Percentiles rank a stretch among this genome's conserved stretches.
phyloP scores from a whole-genome alignment of 2,329 filamentous ascomycete species.

The Pezicula radicicola region DNA sequence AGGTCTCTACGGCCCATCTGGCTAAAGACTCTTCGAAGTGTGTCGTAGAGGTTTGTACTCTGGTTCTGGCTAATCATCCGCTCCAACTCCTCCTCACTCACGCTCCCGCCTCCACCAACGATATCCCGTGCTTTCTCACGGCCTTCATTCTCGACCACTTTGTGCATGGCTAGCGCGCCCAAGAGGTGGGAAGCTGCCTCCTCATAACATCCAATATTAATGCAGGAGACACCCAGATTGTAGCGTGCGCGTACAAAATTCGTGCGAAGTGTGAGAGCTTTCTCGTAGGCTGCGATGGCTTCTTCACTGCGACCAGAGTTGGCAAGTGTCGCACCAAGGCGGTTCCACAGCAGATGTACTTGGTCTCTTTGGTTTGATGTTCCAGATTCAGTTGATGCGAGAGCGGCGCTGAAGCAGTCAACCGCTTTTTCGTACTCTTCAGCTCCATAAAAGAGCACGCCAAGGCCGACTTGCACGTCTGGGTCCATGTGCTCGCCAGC shows the following conservation, averaged over 20 bases:
- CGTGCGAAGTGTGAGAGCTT: conserved; percentile 82
- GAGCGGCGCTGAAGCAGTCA: conserved; percentile 92
- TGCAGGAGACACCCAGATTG: conserved; percentile 93
- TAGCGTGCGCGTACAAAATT: conserved; percentile 98
- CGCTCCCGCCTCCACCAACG: conserved; percentile 54
- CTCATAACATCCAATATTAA: conserved; percentile 93
- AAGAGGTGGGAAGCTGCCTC: conserved; percentile 92
- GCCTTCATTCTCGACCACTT: conserved; percentile 83
- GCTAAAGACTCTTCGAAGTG: conserved; percentile 87
- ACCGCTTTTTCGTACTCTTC: conserved; percentile 99
- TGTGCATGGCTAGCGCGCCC: conserved; percentile 92
- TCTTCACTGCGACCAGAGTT: conserved; percentile 93
- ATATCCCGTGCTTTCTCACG: conserved; percentile 82
- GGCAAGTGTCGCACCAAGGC: conserved; percentile 90
- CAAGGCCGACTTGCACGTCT: conserved; percentile 94
- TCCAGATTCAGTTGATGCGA: conserved; percentile 81
- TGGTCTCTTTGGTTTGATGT: conserved; percentile 81
- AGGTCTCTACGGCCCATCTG: conserved; percentile 91
- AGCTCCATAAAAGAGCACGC: conserved; percentile 94
- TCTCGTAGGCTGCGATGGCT: conserved; percentile 94
- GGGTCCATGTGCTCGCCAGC: conserved; percentile 96
- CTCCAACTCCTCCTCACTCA: conserved; percentile 73
- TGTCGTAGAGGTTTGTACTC: conserved; percentile 96
- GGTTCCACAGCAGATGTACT: conserved; percentile 94
- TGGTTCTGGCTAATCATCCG: conserved; percentile 92